Conservation (phyloP, 108 stramenopile genomes). For the Cyclotella baltica region DNA sequence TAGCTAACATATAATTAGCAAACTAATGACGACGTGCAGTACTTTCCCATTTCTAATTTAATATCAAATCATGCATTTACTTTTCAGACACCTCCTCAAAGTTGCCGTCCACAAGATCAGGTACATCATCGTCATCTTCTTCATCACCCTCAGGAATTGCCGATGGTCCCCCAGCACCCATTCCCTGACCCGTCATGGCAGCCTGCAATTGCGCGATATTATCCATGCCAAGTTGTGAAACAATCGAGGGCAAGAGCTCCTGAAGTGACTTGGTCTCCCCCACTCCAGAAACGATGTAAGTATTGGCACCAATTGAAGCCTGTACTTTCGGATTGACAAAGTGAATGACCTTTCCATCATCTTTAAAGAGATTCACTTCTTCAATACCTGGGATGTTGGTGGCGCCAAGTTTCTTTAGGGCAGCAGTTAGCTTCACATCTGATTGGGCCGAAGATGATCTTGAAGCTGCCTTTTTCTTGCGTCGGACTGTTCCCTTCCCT, state of each 20-base stretch:
- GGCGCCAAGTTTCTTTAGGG: slow-evolving; percentile 96
- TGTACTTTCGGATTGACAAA: slow-evolving; percentile 97
- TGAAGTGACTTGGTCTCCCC: slow-evolving; percentile 94
- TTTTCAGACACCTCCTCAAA: slow-evolving; percentile 92
- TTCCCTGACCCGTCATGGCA: slow-evolving; percentile 67
- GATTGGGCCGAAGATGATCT: slow-evolving; percentile 88
- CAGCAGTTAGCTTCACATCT: slow-evolving; percentile 92
- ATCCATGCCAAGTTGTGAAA: slow-evolving; percentile 96
- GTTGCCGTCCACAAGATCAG: slow-evolving; percentile 96
- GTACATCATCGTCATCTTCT: slow-evolving; percentile 94
- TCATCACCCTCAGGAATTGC: slow-evolving; percentile 68
- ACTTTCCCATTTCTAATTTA: too few relatives aligned
- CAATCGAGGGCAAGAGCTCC: slow-evolving; percentile 95
- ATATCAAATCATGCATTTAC: too few relatives aligned
- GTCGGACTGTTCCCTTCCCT: slow-evolving; percentile 92
- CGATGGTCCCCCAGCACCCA: slow-evolving; percentile 41
- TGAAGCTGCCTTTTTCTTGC: slow-evolving; percentile 93
- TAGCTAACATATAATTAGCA: too few relatives aligned
- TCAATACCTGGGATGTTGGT: slow-evolving; percentile 98
- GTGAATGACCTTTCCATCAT: slow-evolving; percentile 97
- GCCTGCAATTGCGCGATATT: slow-evolving; percentile 87
- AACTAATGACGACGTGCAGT: too few relatives aligned
- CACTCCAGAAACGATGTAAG: slow-evolving; percentile 94
- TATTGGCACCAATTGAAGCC: slow-evolving; percentile 96
- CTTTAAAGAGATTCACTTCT: slow-evolving; percentile 99